phyloP scores from a whole-genome alignment of 2,329 filamentous ascomycete genomes.

The Lecanicillium sp. region DNA sequence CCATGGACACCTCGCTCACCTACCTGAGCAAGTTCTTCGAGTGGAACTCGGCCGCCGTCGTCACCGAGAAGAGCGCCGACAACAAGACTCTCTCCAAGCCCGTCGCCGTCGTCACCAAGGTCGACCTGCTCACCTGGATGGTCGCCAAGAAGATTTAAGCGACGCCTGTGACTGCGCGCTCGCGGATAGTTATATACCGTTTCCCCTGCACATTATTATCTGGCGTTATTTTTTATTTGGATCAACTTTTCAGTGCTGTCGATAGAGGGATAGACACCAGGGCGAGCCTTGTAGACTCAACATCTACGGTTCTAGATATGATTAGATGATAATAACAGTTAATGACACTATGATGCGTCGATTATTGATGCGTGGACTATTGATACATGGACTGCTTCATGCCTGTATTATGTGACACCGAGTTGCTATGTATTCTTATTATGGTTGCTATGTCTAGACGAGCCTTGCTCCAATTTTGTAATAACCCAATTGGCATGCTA shows the following conservation, averaged over 20 bases:
- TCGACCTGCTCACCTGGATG: constrained; percentile 90
- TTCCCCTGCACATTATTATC: constrained; percentile 21
- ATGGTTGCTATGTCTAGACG: no score
- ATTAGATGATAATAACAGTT: constrained; percentile 9
- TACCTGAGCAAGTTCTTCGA: constrained; percentile 90
- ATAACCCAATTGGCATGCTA: no score
- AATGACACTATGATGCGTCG: neutral
- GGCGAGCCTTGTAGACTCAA: constrained; percentile 33
- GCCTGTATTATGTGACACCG: no score
- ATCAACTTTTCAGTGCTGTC: constrained; percentile 14
- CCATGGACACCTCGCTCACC: constrained; percentile 75
- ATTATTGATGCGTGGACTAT: no score
- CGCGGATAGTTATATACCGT: no score
- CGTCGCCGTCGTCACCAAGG: constrained; percentile 89
- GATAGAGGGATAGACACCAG: constrained; percentile 12
- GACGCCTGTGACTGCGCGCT: no score
- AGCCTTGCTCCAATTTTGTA: no score
- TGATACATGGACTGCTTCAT: no score
- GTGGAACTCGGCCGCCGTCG: constrained; percentile 94
- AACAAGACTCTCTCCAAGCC: constrained; percentile 62
- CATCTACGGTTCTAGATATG: constrained; percentile 27
- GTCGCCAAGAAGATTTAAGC: constrained; percentile 52
- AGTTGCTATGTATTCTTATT: no score
- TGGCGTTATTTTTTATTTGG: constrained; percentile 22
- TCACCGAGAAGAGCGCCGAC: constrained; percentile 67